Percentiles rank a stretch among this genome's conserved stretches.
phyloP scores from a whole-genome alignment of 345 rosid genomes.

The Euphorbia tirucalli region DNA sequence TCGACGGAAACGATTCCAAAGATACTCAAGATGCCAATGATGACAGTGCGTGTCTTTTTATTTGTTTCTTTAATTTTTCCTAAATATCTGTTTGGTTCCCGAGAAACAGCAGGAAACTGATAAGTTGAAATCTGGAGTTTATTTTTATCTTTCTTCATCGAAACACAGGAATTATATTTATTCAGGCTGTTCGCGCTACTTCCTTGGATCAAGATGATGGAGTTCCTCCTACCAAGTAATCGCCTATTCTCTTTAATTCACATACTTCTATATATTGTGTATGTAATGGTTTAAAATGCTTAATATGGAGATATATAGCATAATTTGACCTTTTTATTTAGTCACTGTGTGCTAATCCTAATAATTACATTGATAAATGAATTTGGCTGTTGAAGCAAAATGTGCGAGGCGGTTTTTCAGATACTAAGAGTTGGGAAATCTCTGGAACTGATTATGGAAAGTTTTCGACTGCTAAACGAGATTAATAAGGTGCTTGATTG shows the following conservation, averaged over 20 bases:
- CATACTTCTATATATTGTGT: neutral
- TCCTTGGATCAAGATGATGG: conserved; percentile 45
- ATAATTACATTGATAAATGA: neutral
- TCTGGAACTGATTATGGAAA: conserved; percentile 60
- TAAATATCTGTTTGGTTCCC: conserved; percentile 7
- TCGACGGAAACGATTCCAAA: conserved; percentile 49
- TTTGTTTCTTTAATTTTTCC: neutral
- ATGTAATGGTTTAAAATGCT: neutral
- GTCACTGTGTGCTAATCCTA: neutral
- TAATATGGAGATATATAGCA: neutral
- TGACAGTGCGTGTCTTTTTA: conserved; percentile 42
- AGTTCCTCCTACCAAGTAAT: conserved; percentile 62
- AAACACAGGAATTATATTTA: conserved; percentile 56
- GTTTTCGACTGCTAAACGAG: conserved; percentile 69
- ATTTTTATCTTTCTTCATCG: neutral
- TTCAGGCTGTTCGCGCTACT: conserved; percentile 73
- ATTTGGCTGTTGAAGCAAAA: conserved; percentile 45
- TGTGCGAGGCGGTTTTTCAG: conserved; percentile 65
- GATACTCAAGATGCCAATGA: conserved; percentile 60
- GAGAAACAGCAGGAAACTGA: conserved; percentile 6
- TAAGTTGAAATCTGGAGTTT: neutral
- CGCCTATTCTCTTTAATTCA: neutral
- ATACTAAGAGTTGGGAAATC: conserved; percentile 58
- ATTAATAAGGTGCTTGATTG: conserved; percentile 48
- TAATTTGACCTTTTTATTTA: neutral